These are phyloP conservation scores for Epicoccum nigrum DNA, from an alignment of 2,329 filamentous ascomycete genomes.

Conservation along the genomic window DNA sequence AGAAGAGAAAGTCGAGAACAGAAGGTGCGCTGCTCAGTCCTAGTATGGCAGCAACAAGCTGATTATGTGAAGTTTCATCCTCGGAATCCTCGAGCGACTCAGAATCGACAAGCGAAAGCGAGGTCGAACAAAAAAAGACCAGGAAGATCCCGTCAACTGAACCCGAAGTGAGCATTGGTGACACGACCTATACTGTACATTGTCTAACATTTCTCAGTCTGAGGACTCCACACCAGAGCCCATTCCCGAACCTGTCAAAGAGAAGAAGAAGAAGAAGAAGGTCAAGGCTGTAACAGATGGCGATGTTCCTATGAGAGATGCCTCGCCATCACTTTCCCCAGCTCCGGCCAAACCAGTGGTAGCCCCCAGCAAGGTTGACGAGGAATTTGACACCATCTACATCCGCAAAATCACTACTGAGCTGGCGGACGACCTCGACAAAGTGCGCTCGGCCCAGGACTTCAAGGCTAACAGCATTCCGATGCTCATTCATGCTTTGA, in stretches of 20 bases:
- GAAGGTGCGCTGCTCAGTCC: slow-evolving; percentile 24
- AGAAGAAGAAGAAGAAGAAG: slow-evolving; percentile 24
- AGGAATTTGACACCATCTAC: slow-evolving; percentile 68
- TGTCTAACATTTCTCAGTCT: background rate
- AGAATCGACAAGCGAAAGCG: slow-evolving; percentile 38
- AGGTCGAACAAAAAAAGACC: slow-evolving; percentile 26
- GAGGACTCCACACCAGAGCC: slow-evolving; percentile 5
- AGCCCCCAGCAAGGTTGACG: slow-evolving; percentile 15
- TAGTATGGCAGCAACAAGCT: background rate
- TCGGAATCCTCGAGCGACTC: slow-evolving; percentile 35
- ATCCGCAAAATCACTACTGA: slow-evolving; percentile 72
- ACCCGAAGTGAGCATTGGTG: background rate
- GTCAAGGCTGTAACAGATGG: slow-evolving; percentile 15
- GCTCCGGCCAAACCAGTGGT: slow-evolving; percentile 5
- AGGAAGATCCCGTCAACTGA: slow-evolving; percentile 5
- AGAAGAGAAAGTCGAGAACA: slow-evolving; percentile 41
- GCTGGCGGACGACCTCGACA: slow-evolving; percentile 76
- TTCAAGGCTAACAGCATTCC: slow-evolving; percentile 68
- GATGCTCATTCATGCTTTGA: slow-evolving; percentile 70
- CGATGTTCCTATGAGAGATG: slow-evolving; percentile 31
- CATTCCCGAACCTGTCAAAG: slow-evolving; percentile 14
- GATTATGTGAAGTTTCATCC: slow-evolving; percentile 35
- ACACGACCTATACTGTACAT: background rate
- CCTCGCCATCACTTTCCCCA: slow-evolving; percentile 9
- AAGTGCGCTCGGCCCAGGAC: slow-evolving; percentile 70